Percentiles rank a stretch among this genome's conserved stretches.
phyloP scores from a whole-genome alignment of 805 yeast genomes.

The Priceomyces castillae region DNA sequence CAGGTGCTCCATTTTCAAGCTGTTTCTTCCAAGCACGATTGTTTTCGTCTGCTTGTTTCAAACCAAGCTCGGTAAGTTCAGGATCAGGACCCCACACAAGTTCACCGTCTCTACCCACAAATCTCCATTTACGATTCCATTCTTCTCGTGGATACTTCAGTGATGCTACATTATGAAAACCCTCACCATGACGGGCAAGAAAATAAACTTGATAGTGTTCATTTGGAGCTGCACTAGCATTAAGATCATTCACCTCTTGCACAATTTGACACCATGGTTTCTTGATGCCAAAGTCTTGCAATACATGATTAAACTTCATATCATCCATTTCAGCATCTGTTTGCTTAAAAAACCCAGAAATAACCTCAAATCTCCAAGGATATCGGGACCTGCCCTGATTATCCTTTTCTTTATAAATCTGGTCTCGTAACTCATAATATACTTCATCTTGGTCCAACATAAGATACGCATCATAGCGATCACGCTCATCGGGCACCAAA shows the following conservation, averaged over 20 bases:
- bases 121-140: constrained; percentile 57
- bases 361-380: constrained; percentile 44
- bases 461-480: constrained; percentile 26
- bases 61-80: constrained; percentile 50
- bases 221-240: constrained; percentile 24
- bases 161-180: constrained; percentile 56
- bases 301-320: constrained; percentile 35
- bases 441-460: constrained; percentile 18
- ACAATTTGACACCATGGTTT: constrained; percentile 37
- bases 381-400: constrained; percentile 14
- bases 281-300: constrained; percentile 41
- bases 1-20: constrained; percentile 42
- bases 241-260: constrained; percentile 28
- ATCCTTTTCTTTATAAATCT: constrained; percentile 12
- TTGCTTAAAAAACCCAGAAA: constrained; percentile 48
- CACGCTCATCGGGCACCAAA: constrained; percentile 23
- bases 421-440: constrained; percentile 11
- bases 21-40: constrained; percentile 41
- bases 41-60: constrained; percentile 49
- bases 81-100: constrained; percentile 60
- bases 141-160: constrained; percentile 47
- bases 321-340: constrained; percentile 41
- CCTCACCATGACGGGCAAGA: constrained; percentile 66
- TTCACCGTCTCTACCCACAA: constrained; percentile 49
- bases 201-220: constrained; percentile 46